Evolutionary conservation across 495 filamentous ascomycete genomes (phyloP).

Genomic region (Aspergillus wentii): DNA sequence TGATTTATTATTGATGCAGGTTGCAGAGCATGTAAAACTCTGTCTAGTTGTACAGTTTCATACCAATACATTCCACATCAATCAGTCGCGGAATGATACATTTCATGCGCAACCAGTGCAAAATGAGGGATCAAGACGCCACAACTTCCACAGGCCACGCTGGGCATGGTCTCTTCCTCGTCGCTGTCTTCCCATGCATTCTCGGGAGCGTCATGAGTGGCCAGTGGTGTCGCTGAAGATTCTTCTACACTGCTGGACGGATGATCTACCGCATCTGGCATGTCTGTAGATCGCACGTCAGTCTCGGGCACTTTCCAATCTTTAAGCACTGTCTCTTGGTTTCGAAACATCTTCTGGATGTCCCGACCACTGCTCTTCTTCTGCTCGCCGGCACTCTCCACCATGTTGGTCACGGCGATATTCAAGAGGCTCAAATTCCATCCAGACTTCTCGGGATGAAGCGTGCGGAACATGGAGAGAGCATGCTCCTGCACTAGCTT

Average conservation of each 20-base stretch:
- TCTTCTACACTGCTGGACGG: too few relatives aligned
- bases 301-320: too few relatives aligned
- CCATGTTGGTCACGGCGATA: constrained; percentile 82
- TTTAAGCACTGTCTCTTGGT: constrained; percentile 60
- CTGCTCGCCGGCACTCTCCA: constrained; percentile 49
- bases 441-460: constrained; percentile 63
- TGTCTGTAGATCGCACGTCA: too few relatives aligned
- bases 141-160: constrained; percentile 52
- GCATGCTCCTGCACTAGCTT: constrained; percentile 64
- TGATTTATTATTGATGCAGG: too few relatives aligned
- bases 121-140: constrained; percentile 64
- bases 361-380: constrained; percentile 49
- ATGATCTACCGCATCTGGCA: too few relatives aligned
- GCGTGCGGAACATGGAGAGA: constrained; percentile 63
- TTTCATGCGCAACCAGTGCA: constrained; percentile 65
- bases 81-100: constrained; percentile 52
- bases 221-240: too few relatives aligned
- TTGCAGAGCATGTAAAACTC: too few relatives aligned
- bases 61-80: too few relatives aligned
- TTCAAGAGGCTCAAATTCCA: constrained; percentile 85
- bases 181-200: constrained; percentile 40
- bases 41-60: too few relatives aligned
- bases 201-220: too few relatives aligned
- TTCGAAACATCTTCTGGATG: constrained; percentile 65
- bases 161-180: constrained; percentile 30